A percentile compares a stretch with the other conserved stretches of the same genome.
phyloP scores from a whole-genome alignment of 495 filamentous ascomycete species.

The Penicillium macrosclerotiorum region DNA sequence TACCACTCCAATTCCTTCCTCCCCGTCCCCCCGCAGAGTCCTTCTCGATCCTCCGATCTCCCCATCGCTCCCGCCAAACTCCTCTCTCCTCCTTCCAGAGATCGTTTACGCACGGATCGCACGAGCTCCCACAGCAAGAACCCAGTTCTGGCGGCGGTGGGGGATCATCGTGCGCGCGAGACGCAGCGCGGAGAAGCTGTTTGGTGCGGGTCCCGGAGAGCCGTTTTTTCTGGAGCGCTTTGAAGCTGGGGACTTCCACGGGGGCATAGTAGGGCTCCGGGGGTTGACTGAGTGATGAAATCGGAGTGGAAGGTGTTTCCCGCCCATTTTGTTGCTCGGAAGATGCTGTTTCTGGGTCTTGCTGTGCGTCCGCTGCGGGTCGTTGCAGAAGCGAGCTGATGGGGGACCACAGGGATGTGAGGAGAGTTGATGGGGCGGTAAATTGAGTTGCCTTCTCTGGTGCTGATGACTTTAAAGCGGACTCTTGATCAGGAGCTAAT shows the following conservation, averaged over 20 bases:
- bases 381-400: not conserved
- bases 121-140: conserved; percentile 42
- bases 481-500: no score
- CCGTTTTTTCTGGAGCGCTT: conserved; percentile 29
- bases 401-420: conserved; percentile 4
- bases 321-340: no score
- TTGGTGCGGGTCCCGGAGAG: conserved; percentile 36
- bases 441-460: not conserved
- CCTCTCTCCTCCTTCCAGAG: conserved; percentile 40
- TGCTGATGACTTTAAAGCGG: not conserved
- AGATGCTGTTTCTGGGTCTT: conserved; percentile 5
- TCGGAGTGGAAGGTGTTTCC: no score
- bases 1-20: conserved; percentile 22
- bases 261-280: conserved; percentile 29
- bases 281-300: not conserved
- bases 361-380: not conserved
- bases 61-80: conserved; percentile 42
- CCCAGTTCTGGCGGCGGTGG: conserved; percentile 38
- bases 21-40: conserved; percentile 14
- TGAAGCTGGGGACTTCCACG: conserved; percentile 27
- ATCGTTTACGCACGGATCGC: conserved; percentile 43
- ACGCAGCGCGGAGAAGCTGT: conserved; percentile 38
- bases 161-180: conserved; percentile 32
- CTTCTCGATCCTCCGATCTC: conserved; percentile 23
- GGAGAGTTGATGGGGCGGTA: not conserved